Evolutionary conservation across 768 basidiomycete species (phyloP).

Genomic region (Pisolithus tinctorius): DNA sequence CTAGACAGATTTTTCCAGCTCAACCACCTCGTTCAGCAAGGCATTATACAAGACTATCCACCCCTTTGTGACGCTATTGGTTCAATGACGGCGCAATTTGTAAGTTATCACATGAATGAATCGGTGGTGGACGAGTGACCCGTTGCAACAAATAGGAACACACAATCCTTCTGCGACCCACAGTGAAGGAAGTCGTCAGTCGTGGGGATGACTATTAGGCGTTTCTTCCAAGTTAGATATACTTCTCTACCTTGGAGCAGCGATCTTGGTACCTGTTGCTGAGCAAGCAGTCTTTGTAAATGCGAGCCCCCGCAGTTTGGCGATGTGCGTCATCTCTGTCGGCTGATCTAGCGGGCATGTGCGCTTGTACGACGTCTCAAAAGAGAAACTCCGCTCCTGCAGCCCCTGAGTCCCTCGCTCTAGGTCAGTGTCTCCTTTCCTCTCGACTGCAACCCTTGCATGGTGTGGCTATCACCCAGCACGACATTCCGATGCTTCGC

Average conservation of each 20-base stretch:
- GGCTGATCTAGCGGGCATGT: no score
- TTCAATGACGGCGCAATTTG: constrained; percentile 93
- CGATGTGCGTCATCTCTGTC: no score
- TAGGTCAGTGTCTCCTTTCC: no score
- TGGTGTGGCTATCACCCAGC: not conserved
- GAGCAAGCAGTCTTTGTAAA: not conserved
- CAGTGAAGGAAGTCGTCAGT: constrained; percentile 79
- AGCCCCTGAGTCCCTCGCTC: not conserved
- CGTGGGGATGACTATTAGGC: constrained; percentile 73
- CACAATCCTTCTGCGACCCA: constrained; percentile 78
- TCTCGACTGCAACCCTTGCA: no score
- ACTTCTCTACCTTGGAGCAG: not conserved
- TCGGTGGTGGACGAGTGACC: constrained; percentile 3
- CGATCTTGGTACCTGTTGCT: not conserved
- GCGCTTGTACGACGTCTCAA: no score
- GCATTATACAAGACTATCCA: constrained; percentile 88
- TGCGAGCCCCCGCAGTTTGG: no score
- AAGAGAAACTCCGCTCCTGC: not conserved
- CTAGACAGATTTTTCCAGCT: constrained; percentile 40
- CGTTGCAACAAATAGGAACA: constrained; percentile 51
- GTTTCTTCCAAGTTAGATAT: not conserved
- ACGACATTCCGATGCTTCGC: constrained; percentile 15
- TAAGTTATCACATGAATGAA: constrained; percentile 27
- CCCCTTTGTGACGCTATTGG: constrained; percentile 82
- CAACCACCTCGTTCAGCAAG: constrained; percentile 83